phyloP scores from a whole-genome alignment of 345 rosid species.

The Ceriops tagal region DNA sequence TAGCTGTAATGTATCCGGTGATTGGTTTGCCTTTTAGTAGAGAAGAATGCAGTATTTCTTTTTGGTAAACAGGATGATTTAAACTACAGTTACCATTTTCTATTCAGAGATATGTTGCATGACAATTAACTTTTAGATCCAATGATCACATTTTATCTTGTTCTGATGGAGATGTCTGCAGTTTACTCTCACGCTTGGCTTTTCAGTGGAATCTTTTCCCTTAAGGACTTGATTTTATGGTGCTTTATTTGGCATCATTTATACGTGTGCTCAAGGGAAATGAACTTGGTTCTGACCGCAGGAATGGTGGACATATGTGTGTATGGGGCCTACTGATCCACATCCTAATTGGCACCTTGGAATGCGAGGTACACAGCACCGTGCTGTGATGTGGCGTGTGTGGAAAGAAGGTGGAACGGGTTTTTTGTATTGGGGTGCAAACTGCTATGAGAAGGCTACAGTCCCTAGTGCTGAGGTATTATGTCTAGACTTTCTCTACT shows the following conservation, averaged over 20 bases:
- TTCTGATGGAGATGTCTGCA: no score
- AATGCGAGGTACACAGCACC: slow-evolving; percentile 97
- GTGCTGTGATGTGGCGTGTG: slow-evolving; percentile 97
- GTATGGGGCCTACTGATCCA: slow-evolving; percentile 98
- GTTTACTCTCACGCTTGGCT: not conserved
- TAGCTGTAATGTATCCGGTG: no score
- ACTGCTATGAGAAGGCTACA: slow-evolving; percentile 91
- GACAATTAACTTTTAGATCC: no score
- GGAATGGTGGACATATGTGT: slow-evolving; percentile 99
- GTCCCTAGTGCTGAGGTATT: slow-evolving; percentile 90
- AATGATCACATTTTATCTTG: no score
- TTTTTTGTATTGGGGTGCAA: slow-evolving; percentile 96
- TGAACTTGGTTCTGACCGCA: slow-evolving; percentile 24
- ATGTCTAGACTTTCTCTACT: slow-evolving; percentile 10
- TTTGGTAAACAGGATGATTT: no score
- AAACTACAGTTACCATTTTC: no score
- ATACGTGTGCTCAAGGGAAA: slow-evolving; percentile 9
- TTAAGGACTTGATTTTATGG: not conserved
- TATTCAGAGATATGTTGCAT: no score
- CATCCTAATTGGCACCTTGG: slow-evolving; percentile 99
- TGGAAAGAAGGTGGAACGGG: slow-evolving; percentile 99
- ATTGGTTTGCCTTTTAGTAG: no score
- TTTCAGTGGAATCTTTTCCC: not conserved
- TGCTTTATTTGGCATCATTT: not conserved
- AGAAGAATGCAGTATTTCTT: no score